Evolutionary conservation across 495 filamentous ascomycete species (phyloP).

Genomic region (Rostrohypoxylon terebratum): DNA sequence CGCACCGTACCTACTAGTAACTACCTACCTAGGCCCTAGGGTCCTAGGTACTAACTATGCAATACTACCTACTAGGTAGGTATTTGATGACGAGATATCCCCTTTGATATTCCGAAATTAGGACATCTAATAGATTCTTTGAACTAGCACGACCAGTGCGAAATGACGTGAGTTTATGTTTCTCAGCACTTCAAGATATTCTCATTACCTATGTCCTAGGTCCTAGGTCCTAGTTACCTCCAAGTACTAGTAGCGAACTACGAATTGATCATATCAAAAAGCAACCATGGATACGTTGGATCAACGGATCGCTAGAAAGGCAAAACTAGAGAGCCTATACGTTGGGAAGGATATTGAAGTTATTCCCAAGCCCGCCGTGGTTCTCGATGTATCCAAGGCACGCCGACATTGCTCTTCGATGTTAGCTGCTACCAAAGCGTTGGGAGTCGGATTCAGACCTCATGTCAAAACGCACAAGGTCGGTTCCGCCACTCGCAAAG

Average conservation of each 20-base stretch:
- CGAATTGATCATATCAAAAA: background rate
- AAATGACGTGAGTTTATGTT: too few species aligned
- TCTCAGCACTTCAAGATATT: too few species aligned
- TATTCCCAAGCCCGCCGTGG: background rate
- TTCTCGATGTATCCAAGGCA: background rate
- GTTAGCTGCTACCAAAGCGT: background rate
- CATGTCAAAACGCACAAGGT: constrained; percentile 12
- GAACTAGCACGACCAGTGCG: too few species aligned
- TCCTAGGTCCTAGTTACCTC: background rate
- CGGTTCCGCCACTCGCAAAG: background rate
- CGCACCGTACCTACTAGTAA: too few species aligned
- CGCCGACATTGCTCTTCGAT: constrained; percentile 12
- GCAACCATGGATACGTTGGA: background rate
- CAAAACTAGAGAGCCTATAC: background rate
- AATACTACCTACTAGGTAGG: too few species aligned
- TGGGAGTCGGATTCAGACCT: background rate
- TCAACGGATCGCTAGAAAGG: background rate
- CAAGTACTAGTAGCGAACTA: background rate
- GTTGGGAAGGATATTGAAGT: background rate
- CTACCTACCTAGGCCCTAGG: too few species aligned
- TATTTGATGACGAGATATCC: too few species aligned
- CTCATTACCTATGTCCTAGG: too few species aligned
- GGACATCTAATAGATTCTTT: too few species aligned
- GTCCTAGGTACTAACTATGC: too few species aligned
- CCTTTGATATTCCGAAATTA: too few species aligned